Conservation (phyloP, 495 filamentous ascomycete species). For the Clohesyomyces aquaticus region DNA sequence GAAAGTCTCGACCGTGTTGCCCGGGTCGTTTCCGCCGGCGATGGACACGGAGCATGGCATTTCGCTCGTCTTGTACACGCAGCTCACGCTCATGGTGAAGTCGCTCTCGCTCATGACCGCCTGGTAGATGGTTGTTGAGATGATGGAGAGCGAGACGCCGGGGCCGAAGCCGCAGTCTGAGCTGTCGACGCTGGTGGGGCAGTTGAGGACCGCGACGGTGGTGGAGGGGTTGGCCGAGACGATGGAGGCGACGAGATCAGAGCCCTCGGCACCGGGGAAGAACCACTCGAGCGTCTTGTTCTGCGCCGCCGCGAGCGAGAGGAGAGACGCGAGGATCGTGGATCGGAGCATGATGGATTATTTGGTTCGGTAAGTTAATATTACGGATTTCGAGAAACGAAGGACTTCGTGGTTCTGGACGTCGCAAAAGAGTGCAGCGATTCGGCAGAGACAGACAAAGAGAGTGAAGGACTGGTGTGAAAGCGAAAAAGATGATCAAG, state of each 20-base stretch:
- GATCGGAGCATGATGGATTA: not conserved
- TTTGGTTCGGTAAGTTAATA: not conserved
- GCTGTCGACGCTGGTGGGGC: slow-evolving; percentile 18
- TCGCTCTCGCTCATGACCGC: not conserved
- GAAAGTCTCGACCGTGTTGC: not conserved
- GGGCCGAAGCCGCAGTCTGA: slow-evolving; percentile 22
- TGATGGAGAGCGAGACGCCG: slow-evolving; percentile 15
- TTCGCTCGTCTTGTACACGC: not conserved
- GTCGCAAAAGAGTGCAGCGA: too few species aligned
- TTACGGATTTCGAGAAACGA: not conserved
- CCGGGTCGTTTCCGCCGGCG: slow-evolving; percentile 17
- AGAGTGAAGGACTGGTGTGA: too few species aligned
- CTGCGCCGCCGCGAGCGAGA: slow-evolving; percentile 43
- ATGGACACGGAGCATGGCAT: slow-evolving; percentile 7
- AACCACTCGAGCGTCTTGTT: slow-evolving; percentile 68
- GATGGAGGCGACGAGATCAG: slow-evolving; percentile 19
- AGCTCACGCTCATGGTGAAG: slow-evolving; percentile 12
- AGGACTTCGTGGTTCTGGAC: too few species aligned
- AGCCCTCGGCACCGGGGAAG: slow-evolving; percentile 63
- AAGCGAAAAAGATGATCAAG: too few species aligned
- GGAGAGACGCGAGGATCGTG: slow-evolving; percentile 1
- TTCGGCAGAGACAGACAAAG: too few species aligned
- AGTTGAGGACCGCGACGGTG: slow-evolving; percentile 18
- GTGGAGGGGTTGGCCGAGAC: slow-evolving; percentile 23
- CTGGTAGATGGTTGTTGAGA: slow-evolving; percentile 21